Evolutionary conservation across 2,329 filamentous ascomycete genomes (phyloP).

Genomic region (Ilyonectria destructans): DNA sequence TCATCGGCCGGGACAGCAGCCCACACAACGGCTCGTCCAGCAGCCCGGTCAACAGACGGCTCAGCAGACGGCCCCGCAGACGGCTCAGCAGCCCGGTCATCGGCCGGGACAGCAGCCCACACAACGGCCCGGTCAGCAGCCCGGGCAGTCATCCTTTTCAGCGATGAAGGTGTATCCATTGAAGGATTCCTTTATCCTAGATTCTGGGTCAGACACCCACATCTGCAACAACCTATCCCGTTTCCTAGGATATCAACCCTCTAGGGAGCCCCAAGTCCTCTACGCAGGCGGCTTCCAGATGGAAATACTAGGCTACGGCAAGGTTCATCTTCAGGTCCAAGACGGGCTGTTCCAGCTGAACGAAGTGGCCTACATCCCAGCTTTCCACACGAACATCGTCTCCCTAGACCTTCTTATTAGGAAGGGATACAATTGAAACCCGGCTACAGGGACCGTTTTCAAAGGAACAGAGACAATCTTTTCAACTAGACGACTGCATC

Average conservation of each 20-base stretch:
- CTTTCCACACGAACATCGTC: constrained; percentile 19
- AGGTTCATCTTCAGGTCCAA: constrained; percentile 13
- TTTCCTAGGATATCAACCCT: neutral
- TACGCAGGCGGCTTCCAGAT: neutral
- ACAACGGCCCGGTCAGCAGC: too few relatives aligned
- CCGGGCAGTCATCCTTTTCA: neutral
- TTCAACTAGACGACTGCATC: neutral
- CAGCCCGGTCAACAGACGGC: neutral
- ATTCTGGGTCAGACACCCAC: constrained; percentile 11
- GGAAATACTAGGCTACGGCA: constrained; percentile 25
- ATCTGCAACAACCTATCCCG: constrained; percentile 12
- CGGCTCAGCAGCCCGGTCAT: too few relatives aligned
- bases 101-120: too few relatives aligned
- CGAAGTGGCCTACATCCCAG: constrained; percentile 16
- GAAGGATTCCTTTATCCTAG: constrained; percentile 21
- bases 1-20: neutral
- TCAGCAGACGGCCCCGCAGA: too few relatives aligned
- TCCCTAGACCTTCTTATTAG: constrained; percentile 20
- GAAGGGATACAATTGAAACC: constrained; percentile 24
- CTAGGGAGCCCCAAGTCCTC: neutral
- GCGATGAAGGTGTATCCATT: neutral
- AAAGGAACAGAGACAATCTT: constrained; percentile 8
- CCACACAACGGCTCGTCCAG: neutral
- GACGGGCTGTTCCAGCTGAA: constrained; percentile 15
- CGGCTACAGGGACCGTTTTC: neutral